A percentile compares a stretch with the other conserved stretches of the same genome.
These are phyloP conservation scores for Yamadazyma epiphylla DNA, from an alignment of 1,139 yeast genomes.

Conservation along the genomic window DNA sequence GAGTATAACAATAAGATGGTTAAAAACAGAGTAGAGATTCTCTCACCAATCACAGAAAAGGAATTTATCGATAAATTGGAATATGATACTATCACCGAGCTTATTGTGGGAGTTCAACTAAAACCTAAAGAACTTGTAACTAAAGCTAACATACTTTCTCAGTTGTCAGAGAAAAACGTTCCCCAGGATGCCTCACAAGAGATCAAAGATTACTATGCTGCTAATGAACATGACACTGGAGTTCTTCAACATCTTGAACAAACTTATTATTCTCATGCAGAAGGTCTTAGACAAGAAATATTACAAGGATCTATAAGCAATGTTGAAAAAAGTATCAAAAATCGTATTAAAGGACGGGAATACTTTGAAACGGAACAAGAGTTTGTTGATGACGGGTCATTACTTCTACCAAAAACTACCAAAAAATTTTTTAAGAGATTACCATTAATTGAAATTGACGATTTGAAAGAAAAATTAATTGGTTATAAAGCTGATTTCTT, in stretches of 20 bases:
- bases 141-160: too few species aligned
- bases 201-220: conserved; percentile 1
- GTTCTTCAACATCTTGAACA: conserved; percentile 26
- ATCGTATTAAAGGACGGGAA: conserved; percentile 25
- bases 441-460: conserved; percentile 23
- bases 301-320: conserved; percentile 42
- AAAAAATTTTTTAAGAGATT: conserved; percentile 28
- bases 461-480: conserved; percentile 14
- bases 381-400: conserved; percentile 28
- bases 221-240: conserved; percentile 5
- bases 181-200: too few species aligned
- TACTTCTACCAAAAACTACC: conserved; percentile 31
- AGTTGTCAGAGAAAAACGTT: too few species aligned
- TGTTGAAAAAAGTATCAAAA: conserved; percentile 23
- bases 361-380: conserved; percentile 10
- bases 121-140: too few species aligned
- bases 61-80: neutral
- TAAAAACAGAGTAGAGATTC: too few species aligned
- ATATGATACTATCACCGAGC: neutral
- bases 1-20: conserved; percentile 30
- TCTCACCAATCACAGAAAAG: too few species aligned
- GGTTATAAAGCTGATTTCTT: conserved; percentile 19
- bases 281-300: conserved; percentile 50
- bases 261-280: conserved; percentile 61
- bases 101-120: neutral